Base-by-base conservation (phyloP, 2,329 filamentous ascomycete genomes). In the Proliferodiscus dingleyae region DNA sequence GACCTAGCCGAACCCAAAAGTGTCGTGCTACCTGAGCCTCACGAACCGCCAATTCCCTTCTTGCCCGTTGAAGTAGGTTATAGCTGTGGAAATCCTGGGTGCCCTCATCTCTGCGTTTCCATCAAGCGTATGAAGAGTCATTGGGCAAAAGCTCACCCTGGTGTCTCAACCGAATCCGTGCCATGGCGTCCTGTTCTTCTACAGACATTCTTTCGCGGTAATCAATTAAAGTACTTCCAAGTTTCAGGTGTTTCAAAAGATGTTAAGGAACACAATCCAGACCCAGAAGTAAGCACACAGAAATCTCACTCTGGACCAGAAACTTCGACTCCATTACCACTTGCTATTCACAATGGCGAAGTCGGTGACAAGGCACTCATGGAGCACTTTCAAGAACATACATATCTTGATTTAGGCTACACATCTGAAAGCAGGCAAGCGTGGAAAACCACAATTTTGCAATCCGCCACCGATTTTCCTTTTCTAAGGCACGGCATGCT, bases 401-500 rank as follows among this genome's bases (percentile, higher is more conserved):
- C 40, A 3, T 42, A 22, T 21, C 26, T 18, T 23, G 40, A 42
- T 15, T 16, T 42, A 23, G 18, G 40, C 16, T 13, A 33, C 6
- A 23, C 26, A 19, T n/a, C 40, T 11, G 9, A 13, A 16, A 42
- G 26, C 18, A 22, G 7, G 6, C 1, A 34, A 30, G 10, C 19
- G 4, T 42, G 40, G 40, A 18, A 13, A 19, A 42, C 29, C 9
- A 23, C 16, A 16, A 23, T 42, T 21, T 32, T 32, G 21, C 6
- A 16, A 37, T n/a, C 37, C n/a, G 18, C 24, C n/a, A 22, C 13
- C 30, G 22, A 46, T 1, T 56, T 65, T 33, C 46, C 54, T 2
- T 69, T 65, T 36, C 51, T 69, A 1, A 61, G 70, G 52, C 61
- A 69, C 49, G 61, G 69, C 21, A 58, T 70, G 3, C 52, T 68